Conservation (phyloP, 176 grass and related monocot genomes). For the Phyllostachys edulis region DNA sequence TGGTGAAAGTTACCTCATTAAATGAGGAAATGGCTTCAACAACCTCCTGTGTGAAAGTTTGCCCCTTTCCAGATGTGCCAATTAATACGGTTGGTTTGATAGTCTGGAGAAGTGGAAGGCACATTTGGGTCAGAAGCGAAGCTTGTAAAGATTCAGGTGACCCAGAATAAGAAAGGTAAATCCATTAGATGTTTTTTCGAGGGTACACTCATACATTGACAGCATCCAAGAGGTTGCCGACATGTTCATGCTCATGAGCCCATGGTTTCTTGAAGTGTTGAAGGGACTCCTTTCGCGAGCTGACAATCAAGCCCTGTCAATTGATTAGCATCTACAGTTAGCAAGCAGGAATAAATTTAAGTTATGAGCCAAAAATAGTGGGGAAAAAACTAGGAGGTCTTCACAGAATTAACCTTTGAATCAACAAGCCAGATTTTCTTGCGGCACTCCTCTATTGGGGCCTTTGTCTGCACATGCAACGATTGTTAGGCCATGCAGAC, state of each 20-base stretch:
- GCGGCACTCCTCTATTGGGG: constrained; percentile 69
- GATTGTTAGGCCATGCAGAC: constrained; percentile 13
- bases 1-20: constrained; percentile 60
- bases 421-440: constrained; percentile 98
- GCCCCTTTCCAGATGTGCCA: constrained; percentile 91
- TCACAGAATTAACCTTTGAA: constrained; percentile 66
- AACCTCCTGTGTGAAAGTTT: constrained; percentile 93
- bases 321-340: constrained; percentile 39
- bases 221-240: constrained; percentile 69
- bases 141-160: neutral
- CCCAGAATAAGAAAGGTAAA: neutral
- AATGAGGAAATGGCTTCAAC: constrained; percentile 79
- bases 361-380: neutral
- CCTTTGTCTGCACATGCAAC: constrained; percentile 56
- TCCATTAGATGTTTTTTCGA: neutral
- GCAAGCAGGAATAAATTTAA: constrained; percentile 1
- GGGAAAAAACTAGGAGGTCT: constrained; percentile 3
- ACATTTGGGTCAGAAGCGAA: constrained; percentile 26
- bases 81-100: constrained; percentile 92
- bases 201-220: constrained; percentile 53
- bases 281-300: constrained; percentile 75
- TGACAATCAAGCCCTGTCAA: constrained; percentile 79
- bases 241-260: constrained; percentile 81
- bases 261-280: constrained; percentile 99
- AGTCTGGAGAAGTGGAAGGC: constrained; percentile 35